Percentiles rank a stretch among this genome's conserved stretches.
phyloP scores from a whole-genome alignment of 352 stramenopile genomes.

The Phytophthora syringae region DNA sequence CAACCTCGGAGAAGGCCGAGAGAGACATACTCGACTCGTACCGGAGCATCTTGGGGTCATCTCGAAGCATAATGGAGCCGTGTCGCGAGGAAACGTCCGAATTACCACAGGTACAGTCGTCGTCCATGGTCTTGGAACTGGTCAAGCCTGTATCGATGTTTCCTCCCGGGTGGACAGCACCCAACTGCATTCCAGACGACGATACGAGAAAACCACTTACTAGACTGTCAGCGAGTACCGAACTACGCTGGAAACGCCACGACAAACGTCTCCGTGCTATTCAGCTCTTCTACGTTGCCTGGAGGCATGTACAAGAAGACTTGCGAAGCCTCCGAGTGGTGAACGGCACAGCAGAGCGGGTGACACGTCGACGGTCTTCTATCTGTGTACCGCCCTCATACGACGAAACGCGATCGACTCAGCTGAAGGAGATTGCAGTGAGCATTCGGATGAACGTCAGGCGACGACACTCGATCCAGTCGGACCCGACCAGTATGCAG shows the following conservation, averaged over 20 bases:
- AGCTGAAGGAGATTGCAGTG: neutral
- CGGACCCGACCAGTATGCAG: slow-evolving; percentile 25
- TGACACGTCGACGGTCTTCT: slow-evolving; percentile 36
- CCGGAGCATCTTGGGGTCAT: slow-evolving; percentile 16
- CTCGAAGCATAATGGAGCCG: neutral
- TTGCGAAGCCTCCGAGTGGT: slow-evolving; percentile 5
- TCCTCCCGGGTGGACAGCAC: neutral
- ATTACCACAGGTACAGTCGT: neutral
- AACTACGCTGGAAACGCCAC: slow-evolving; percentile 48
- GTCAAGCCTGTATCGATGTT: neutral
- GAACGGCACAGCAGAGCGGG: neutral
- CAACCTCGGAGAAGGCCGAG: slow-evolving; percentile 1
- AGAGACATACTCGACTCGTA: slow-evolving; percentile 19
- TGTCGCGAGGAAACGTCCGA: slow-evolving; percentile 2
- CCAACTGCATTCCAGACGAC: slow-evolving; percentile 8
- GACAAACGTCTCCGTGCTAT: slow-evolving; percentile 52
- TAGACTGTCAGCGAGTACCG: slow-evolving; percentile 30
- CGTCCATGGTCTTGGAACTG: neutral
- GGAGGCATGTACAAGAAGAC: slow-evolving; percentile 28
- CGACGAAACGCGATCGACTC: slow-evolving; percentile 15
- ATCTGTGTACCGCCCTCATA: slow-evolving; percentile 38
- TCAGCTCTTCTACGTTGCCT: slow-evolving; percentile 40
- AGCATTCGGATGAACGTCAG: neutral
- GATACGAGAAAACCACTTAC: neutral
- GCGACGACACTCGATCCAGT: slow-evolving; percentile 48